Percentiles rank a stretch among this genome's conserved stretches.
These are phyloP conservation scores for Phanerochaete sordida DNA, from an alignment of 768 basidiomycete genomes.

Conservation along the genomic window DNA sequence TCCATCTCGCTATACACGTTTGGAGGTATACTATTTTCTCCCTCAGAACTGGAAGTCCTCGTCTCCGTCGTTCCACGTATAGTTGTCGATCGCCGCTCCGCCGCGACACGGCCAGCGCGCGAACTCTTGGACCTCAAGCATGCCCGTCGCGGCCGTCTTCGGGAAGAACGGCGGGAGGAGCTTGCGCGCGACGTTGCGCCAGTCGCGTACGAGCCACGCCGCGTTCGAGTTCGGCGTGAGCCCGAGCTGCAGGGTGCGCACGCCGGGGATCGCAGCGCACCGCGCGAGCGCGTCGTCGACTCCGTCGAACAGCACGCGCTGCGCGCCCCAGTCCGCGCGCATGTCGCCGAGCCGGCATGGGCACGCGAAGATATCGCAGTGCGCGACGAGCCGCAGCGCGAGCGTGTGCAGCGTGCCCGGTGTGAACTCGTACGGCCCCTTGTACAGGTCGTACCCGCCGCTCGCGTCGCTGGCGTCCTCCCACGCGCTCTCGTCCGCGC, in stretches of 20 bases:
- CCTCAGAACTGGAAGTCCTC: too few species aligned
- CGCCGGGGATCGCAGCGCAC: not conserved
- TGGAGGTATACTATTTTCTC: too few species aligned
- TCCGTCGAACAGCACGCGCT: not conserved
- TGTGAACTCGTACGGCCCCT: not conserved
- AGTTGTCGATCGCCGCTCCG: not conserved
- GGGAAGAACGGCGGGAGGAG: not conserved
- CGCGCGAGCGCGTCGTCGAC: not conserved
- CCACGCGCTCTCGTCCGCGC: not conserved
- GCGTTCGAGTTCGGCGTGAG: not conserved
- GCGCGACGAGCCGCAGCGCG: not conserved
- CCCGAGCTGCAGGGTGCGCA: not conserved
- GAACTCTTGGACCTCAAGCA: not conserved
- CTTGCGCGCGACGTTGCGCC: not conserved
- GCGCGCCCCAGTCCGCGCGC: not conserved
- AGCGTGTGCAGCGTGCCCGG: not conserved
- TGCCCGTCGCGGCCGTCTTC: not conserved
- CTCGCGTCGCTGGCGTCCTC: not conserved
- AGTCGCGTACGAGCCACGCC: not conserved
- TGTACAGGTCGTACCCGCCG: not conserved
- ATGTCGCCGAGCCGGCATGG: not conserved
- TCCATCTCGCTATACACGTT: too few species aligned
- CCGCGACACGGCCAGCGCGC: not conserved
- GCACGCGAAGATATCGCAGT: not conserved
- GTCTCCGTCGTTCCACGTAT: not conserved